These are phyloP conservation scores for Phytopythium montanum DNA, from an alignment of 352 stramenopile genomes.

Conservation along the genomic window DNA sequence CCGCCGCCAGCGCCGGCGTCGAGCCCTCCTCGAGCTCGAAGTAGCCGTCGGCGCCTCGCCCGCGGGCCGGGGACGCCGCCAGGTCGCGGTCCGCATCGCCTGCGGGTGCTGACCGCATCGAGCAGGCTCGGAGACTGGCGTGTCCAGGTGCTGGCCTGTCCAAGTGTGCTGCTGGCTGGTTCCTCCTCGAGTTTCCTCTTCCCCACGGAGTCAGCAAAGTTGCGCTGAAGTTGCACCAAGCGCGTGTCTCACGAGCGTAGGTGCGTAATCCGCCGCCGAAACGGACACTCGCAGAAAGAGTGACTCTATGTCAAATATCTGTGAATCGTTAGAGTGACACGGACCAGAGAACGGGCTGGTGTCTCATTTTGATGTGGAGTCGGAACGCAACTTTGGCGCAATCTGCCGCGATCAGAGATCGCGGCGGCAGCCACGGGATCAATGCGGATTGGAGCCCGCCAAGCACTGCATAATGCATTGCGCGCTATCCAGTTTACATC, in stretches of 20 bases:
- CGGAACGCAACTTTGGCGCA: not conserved
- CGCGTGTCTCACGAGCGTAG: not conserved
- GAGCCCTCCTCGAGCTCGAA: conserved; percentile 13
- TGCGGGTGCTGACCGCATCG: conserved; percentile 1
- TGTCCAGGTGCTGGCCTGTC: no score
- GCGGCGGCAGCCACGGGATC: no score
- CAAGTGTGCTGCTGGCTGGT: no score
- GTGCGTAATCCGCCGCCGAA: not conserved
- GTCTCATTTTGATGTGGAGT: no score
- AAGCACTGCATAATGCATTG: no score
- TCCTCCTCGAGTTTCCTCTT: no score
- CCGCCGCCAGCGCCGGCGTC: conserved; percentile 1
- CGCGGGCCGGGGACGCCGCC: not conserved
- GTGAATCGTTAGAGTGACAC: not conserved
- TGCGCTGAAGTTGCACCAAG: not conserved
- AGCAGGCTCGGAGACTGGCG: not conserved
- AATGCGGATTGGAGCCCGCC: no score
- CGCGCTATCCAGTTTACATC: no score
- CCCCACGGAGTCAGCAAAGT: not conserved
- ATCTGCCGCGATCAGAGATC: not conserved
- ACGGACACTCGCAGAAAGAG: not conserved
- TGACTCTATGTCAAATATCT: not conserved
- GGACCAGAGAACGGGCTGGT: not conserved
- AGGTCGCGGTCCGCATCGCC: conserved; percentile 1
- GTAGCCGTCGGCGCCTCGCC: conserved; percentile 3